A percentile compares a stretch with the other conserved stretches of the same genome.
phyloP scores from a whole-genome alignment of 2,329 filamentous ascomycete species.

The Trichoderma sp. region DNA sequence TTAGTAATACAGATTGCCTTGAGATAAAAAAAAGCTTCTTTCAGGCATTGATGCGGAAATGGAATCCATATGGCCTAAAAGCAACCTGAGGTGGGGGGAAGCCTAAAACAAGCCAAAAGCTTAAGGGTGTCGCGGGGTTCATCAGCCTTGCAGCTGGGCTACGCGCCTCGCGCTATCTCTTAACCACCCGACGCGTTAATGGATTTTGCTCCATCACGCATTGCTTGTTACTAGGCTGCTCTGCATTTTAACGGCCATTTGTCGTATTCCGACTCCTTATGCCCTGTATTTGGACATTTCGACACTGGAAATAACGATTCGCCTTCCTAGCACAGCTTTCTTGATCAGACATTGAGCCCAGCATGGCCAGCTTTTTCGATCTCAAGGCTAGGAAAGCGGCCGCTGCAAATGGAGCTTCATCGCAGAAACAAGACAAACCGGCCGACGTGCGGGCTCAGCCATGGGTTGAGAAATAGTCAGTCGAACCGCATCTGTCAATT shows the following conservation, averaged over 20 bases:
- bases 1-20: neutral
- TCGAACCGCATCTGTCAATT: conserved; percentile 23
- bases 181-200: conserved; percentile 26
- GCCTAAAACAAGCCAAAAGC: neutral
- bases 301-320: no score
- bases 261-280: neutral
- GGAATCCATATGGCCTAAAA: neutral
- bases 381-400: conserved; percentile 87
- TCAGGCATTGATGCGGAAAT: neutral
- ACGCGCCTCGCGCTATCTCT: conserved; percentile 28
- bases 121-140: conserved; percentile 24
- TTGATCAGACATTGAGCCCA: neutral
- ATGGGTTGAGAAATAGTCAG: conserved; percentile 99
- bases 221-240: neutral
- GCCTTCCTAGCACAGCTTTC: neutral
- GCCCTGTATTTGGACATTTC: neutral
- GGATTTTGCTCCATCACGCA: conserved; percentile 21
- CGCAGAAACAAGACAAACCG: conserved; percentile 67
- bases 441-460: conserved; percentile 72
- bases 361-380: conserved; percentile 95
- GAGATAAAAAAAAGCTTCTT: neutral
- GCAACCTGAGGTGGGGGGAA: conserved; percentile 14
- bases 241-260: neutral
- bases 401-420: conserved; percentile 63
- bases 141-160: conserved; percentile 27